Percentiles rank a stretch among this genome's conserved stretches.
Evolutionary conservation across 2,329 filamentous ascomycete genomes (phyloP).

Genomic region (Colletotrichum euphorbiae): DNA sequence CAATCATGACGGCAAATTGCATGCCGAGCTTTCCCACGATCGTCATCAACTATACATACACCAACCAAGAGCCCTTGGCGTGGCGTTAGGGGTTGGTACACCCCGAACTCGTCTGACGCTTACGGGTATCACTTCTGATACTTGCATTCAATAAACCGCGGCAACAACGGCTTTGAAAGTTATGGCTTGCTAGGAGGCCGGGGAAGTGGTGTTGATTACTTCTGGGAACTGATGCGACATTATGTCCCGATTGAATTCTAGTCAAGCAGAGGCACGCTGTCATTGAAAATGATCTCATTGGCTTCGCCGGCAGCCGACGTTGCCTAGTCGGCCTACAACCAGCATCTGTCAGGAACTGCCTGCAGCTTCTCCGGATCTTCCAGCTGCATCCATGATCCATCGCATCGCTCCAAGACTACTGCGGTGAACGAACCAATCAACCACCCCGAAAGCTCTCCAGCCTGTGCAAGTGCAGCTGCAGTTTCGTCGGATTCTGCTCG

Average conservation of each 20-base stretch:
- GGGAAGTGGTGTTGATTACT: too few relatives aligned
- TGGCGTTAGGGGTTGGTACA: conserved; percentile 22
- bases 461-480: conserved; percentile 25
- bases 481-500: conserved; percentile 2
- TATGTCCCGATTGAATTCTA: not conserved
- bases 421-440: not conserved
- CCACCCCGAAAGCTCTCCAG: conserved; percentile 11
- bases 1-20: conserved; percentile 33
- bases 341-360: conserved; percentile 1
- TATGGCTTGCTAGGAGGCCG: not conserved
- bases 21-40: conserved; percentile 22
- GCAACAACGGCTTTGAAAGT: conserved; percentile 9
- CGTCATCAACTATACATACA: conserved; percentile 19
- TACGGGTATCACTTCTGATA: not conserved
- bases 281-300: conserved; percentile 9
- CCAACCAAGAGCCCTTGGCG: not conserved
- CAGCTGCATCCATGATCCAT: conserved; percentile 29
- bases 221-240: not conserved
- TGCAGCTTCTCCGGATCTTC: conserved; percentile 15
- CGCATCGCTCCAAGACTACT: conserved; percentile 4
- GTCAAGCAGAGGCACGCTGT: not conserved
- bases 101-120: conserved; percentile 9
- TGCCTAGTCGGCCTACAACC: not conserved
- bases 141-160: not conserved
- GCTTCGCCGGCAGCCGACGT: conserved; percentile 8